phyloP scores from a whole-genome alignment of 495 filamentous ascomycete species.

The Lasiosphaeria hispida region DNA sequence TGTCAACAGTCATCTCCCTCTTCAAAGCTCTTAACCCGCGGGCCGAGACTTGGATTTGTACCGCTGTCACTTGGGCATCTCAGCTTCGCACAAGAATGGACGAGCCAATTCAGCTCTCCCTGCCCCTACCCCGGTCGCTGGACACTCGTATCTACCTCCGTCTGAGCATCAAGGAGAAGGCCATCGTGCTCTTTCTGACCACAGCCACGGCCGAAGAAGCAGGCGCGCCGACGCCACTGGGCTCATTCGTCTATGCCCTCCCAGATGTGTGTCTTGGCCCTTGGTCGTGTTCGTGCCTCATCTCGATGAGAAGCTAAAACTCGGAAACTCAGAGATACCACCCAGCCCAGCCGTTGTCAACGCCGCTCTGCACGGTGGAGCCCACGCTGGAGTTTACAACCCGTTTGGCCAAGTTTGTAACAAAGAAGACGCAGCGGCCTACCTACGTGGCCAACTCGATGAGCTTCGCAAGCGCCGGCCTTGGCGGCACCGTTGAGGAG shows the following conservation, averaged over 20 bases:
- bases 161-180: slow-evolving; percentile 64
- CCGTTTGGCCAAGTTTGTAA: slow-evolving; percentile 77
- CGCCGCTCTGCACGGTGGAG: slow-evolving; percentile 71
- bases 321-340: slow-evolving; percentile 48
- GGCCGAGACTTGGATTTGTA: background rate
- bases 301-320: slow-evolving; percentile 4
- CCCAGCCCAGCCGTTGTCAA: slow-evolving; percentile 64
- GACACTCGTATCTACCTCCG: slow-evolving; percentile 80
- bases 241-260: slow-evolving; percentile 89
- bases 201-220: slow-evolving; percentile 63
- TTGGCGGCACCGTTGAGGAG: slow-evolving; percentile 80
- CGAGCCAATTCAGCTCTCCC: slow-evolving; percentile 61
- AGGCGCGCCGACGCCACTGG: slow-evolving; percentile 53
- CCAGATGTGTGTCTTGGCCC: slow-evolving; percentile 64
- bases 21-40: background rate
- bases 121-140: slow-evolving; percentile 71
- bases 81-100: slow-evolving; percentile 16
- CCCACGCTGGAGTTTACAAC: slow-evolving; percentile 81
- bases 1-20: background rate
- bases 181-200: slow-evolving; percentile 71
- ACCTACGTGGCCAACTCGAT: slow-evolving; percentile 83
- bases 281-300: background rate
- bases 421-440: slow-evolving; percentile 63
- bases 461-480: slow-evolving; percentile 61
- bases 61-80: too few relatives aligned